phyloP scores from a whole-genome alignment of 2,329 filamentous ascomycete species.

The Xylariaceae sp. region DNA sequence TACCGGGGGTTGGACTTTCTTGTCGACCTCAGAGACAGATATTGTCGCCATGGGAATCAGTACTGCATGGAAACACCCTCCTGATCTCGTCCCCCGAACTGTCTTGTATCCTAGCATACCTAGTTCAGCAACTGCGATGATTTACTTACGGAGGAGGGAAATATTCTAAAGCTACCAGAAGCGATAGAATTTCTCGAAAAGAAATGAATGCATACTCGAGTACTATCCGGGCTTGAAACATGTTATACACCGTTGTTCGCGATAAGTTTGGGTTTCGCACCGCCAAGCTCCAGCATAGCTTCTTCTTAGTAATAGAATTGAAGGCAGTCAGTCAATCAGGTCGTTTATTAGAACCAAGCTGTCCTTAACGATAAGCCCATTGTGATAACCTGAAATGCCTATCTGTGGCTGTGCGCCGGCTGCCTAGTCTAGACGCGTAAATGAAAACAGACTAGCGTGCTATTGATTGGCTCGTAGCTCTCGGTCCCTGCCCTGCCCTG shows the following conservation, averaged over 20 bases:
- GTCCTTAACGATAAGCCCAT: constrained; percentile 9
- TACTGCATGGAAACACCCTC: not conserved
- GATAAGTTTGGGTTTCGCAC: too few species aligned
- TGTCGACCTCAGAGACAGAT: not conserved
- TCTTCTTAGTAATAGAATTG: too few species aligned
- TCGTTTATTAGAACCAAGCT: not conserved
- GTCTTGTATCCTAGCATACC: not conserved
- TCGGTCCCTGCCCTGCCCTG: constrained; percentile 9
- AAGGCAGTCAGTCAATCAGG: too few species aligned
- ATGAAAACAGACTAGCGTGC: constrained; percentile 10
- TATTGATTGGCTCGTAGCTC: constrained; percentile 16
- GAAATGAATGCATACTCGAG: not conserved
- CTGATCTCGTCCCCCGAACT: too few species aligned
- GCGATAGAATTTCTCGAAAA: not conserved
- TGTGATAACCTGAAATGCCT: too few species aligned
- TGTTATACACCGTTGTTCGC: too few species aligned
- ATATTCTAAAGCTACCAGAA: not conserved
- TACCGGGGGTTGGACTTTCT: not conserved
- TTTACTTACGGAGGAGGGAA: not conserved
- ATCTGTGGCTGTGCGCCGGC: constrained; percentile 16
- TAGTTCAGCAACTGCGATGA: not conserved
- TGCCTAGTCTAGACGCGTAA: constrained; percentile 17
- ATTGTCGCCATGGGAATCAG: not conserved
- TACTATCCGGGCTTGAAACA: too few species aligned
- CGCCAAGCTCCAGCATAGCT: too few species aligned